phyloP scores from a whole-genome alignment of 129 eudicot genomes.

The Ambrosia artemisiifolia region DNA sequence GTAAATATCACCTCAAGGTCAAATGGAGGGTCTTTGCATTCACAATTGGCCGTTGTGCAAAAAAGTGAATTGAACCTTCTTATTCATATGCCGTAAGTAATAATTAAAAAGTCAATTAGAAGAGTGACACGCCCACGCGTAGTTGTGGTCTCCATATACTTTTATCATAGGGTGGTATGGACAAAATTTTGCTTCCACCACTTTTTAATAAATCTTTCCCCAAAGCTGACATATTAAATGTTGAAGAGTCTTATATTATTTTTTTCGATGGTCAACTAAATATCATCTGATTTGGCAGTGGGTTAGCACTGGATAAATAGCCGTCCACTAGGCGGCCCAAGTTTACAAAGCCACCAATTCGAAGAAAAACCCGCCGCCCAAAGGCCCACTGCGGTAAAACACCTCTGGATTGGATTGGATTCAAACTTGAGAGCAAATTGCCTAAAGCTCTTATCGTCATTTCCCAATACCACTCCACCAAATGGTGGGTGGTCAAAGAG shows the following conservation, averaged over 20 bases:
- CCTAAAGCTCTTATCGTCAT: no score
- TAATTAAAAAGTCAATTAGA: conserved; percentile 7
- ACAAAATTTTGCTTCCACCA: conserved; percentile 36
- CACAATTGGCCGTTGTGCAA: conserved; percentile 30
- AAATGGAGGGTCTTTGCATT: conserved; percentile 19
- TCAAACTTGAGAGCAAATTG: no score
- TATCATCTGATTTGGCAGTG: no score
- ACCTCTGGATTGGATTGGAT: no score
- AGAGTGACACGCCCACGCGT: conserved; percentile 30
- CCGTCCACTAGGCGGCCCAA: no score
- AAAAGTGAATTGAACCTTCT: conserved; percentile 26
- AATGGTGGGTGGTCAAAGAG: no score
- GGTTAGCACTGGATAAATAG: no score
- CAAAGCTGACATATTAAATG: conserved; percentile 30
- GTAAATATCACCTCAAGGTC: conserved; percentile 10
- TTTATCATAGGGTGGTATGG: conserved; percentile 41
- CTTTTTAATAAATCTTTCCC: conserved; percentile 29
- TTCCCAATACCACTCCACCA: no score
- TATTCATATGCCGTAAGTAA: not conserved
- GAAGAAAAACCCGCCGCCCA: no score
- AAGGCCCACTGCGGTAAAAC: no score
- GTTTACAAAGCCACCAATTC: no score
- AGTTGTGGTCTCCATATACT: conserved; percentile 35
- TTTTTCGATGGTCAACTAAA: no score
- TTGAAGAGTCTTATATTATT: not conserved